These are phyloP conservation scores for Fraxinus baroniana DNA, from an alignment of 305 asterid genomes.

Conservation along the genomic window DNA sequence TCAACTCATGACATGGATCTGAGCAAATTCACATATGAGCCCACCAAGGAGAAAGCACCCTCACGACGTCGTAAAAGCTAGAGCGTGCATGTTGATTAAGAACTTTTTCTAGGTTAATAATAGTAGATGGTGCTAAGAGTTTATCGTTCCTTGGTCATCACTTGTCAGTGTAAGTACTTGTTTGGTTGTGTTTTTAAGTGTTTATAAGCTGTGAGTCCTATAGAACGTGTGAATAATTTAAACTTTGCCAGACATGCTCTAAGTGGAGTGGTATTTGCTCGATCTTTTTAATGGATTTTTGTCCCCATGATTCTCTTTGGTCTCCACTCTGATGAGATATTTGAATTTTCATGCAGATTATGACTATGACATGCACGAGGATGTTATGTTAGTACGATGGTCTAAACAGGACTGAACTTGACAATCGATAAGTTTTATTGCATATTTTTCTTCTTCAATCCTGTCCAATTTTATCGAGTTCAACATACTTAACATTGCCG, in stretches of 20 bases:
- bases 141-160: neutral
- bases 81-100: constrained; percentile 6
- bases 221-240: neutral
- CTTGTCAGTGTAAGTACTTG: constrained; percentile 6
- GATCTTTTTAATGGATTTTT: neutral
- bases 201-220: neutral
- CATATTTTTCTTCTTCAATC: neutral
- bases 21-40: constrained; percentile 37
- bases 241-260: neutral
- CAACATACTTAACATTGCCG: neutral
- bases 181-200: neutral
- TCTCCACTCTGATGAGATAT: neutral
- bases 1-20: constrained; percentile 32
- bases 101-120: neutral
- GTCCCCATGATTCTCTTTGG: neutral
- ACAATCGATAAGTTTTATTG: neutral
- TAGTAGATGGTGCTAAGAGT: neutral
- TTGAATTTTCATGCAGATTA: neutral
- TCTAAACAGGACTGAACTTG: neutral
- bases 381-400: neutral
- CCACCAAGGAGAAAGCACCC: constrained; percentile 28
- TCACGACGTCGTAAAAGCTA: constrained; percentile 32
- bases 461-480: neutral
- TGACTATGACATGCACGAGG: neutral
- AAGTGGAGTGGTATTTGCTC: neutral